Percentiles rank a stretch among this genome's conserved stretches.
These are phyloP conservation scores for Pichia sp. DNA, from an alignment of 1,139 yeast species.

Conservation along the genomic window DNA sequence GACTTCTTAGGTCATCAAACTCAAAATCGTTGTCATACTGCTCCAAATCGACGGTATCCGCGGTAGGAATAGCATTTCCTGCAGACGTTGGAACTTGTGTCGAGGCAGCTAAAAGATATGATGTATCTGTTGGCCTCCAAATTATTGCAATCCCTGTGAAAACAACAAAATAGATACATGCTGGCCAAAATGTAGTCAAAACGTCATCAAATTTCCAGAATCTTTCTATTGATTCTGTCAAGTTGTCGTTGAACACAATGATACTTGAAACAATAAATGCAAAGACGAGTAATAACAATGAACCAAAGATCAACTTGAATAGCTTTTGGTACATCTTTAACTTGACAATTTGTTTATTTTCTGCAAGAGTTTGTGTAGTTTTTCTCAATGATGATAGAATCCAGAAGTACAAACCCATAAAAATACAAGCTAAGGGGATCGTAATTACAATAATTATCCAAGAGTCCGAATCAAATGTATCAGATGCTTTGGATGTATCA, in stretches of 20 bases:
- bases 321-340: constrained; percentile 78
- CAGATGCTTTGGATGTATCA: constrained; percentile 28
- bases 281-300: constrained; percentile 53
- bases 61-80: constrained; percentile 63
- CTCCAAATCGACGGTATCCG: constrained; percentile 47
- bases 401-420: constrained; percentile 70
- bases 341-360: constrained; percentile 90
- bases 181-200: constrained; percentile 91
- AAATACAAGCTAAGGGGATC: constrained; percentile 66
- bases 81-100: constrained; percentile 86
- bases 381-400: constrained; percentile 67
- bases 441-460: constrained; percentile 47
- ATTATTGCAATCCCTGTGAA: constrained; percentile 82
- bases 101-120: constrained; percentile 90
- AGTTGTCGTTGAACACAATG: constrained; percentile 66
- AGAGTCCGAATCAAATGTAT: constrained; percentile 30
- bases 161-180: constrained; percentile 77
- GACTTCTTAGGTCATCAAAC: constrained; percentile 65
- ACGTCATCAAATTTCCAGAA: constrained; percentile 94
- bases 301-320: constrained; percentile 67
- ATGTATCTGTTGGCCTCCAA: constrained; percentile 97
- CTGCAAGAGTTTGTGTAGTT: constrained; percentile 68
- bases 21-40: constrained; percentile 53
- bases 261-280: constrained; percentile 72
- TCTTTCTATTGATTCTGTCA: constrained; percentile 72